phyloP scores from a whole-genome alignment of 108 stramenopile species.

The Nannochloropsis granulata region DNA sequence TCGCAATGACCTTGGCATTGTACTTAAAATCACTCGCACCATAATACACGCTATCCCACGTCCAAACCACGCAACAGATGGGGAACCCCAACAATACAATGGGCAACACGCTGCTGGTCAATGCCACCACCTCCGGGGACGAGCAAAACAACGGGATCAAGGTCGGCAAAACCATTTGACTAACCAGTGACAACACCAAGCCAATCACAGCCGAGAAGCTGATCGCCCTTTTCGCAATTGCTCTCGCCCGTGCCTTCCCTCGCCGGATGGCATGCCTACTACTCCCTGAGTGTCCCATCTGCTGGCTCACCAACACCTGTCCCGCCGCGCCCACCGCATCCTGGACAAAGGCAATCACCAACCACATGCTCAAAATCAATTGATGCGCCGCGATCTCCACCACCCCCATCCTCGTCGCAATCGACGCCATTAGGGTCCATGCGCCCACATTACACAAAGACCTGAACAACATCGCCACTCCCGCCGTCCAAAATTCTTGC shows the following conservation, averaged over 20 bases:
- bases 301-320: constrained; percentile 14
- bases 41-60: constrained; percentile 23
- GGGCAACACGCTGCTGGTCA: constrained; percentile 3
- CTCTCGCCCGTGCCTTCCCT: background rate
- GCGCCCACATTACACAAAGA: constrained; percentile 25
- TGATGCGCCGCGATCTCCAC: constrained; percentile 31
- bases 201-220: constrained; percentile 6
- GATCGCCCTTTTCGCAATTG: constrained; percentile 22
- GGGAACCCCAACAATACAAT: constrained; percentile 11
- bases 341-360: constrained; percentile 27
- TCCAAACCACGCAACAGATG: constrained; percentile 28
- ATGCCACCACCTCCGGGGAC: constrained; percentile 7
- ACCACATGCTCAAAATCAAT: constrained; percentile 26
- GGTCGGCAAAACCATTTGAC: background rate
- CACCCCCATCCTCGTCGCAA: constrained; percentile 25
- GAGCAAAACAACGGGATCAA: constrained; percentile 5
- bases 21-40: constrained; percentile 22
- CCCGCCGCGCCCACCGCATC: constrained; percentile 11
- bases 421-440: constrained; percentile 27
- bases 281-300: constrained; percentile 7
- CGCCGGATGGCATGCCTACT: background rate
- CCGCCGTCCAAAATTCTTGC: constrained; percentile 5
- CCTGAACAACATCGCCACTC: constrained; percentile 17
- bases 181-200: background rate
- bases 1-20: constrained; percentile 17